Evolutionary conservation across 495 filamentous ascomycete genomes (phyloP).

Genomic region (Xeromyces bisporus): DNA sequence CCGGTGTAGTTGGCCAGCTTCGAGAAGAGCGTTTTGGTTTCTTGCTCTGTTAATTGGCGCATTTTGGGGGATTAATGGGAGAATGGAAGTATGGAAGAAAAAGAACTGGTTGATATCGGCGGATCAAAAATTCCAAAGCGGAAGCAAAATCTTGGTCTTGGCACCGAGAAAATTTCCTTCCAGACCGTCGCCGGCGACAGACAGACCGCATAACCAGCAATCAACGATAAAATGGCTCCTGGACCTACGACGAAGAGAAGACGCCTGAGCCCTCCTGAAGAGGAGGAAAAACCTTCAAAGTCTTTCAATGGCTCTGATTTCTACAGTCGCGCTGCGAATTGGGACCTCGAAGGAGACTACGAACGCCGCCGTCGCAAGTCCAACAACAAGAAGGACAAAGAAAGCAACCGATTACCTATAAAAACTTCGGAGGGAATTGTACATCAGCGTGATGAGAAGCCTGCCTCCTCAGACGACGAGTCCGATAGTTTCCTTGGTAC

Average conservation of each 20-base stretch:
- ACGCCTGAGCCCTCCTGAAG: constrained; percentile 34
- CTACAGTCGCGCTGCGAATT: constrained; percentile 33
- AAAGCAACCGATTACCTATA: constrained; percentile 62
- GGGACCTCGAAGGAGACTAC: constrained; percentile 88
- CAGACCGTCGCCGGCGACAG: constrained; percentile 7
- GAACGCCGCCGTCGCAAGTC: constrained; percentile 60
- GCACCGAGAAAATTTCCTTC: background rate
- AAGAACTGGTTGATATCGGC: constrained; percentile 3
- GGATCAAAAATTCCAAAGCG: constrained; percentile 7
- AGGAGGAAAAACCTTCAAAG: constrained; percentile 18
- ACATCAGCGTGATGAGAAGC: constrained; percentile 37
- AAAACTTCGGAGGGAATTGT: constrained; percentile 62
- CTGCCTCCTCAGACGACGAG: constrained; percentile 27
- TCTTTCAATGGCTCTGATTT: constrained; percentile 17
- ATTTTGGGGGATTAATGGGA: constrained; percentile 30
- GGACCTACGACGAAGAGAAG: constrained; percentile 35
- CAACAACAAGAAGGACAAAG: constrained; percentile 50
- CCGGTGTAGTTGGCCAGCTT: constrained; percentile 81
- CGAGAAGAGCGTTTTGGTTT: constrained; percentile 56
- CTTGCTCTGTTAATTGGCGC: constrained; percentile 57
- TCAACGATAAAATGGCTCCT: constrained; percentile 32
- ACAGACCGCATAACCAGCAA: too few relatives aligned
- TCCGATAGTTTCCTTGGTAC: constrained; percentile 35
- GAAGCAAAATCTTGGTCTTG: background rate
- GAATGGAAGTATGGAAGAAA: constrained; percentile 5